Base-by-base conservation (phyloP, 768 basidiomycete species). In the Leucocoprinus leucothites region DNA sequence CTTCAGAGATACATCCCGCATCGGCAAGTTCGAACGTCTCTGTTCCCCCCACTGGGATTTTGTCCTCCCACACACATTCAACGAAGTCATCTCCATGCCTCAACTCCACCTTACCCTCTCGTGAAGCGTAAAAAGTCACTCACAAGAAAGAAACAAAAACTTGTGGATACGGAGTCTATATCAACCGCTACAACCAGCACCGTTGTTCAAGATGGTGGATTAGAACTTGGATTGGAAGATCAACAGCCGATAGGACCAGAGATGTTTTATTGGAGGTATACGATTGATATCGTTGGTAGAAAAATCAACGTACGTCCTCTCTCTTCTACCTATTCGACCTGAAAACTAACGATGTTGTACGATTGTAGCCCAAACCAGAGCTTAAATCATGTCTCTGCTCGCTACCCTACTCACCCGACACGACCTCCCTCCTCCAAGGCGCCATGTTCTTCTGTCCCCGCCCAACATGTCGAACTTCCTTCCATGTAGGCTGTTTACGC, bases 361-460 rank as follows among this genome's bases (percentile, higher is more conserved):
- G 16, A 9, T 38, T 9, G 25, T 11, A 84, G 80, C 80, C 79
- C 11, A 75, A 72, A 59, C 76, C 71, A 0, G 64, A 69, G 0
- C 48, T 61, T 0, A 45, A 49, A 11, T 70, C 75, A 0, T 86
- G 84, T 51, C 59, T 72, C 3, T 86, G 85, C 66, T 58, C 58
- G 11, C 40, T 64, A 2, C 75, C 78, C 0, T 86, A 85, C 59
- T 69, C 68, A 25, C 79, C 82, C 0, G 71, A 77, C 47, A 60
- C 69, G 40, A 21, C 62, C 38, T 45, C 64, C 22, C 38, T 49
- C 19, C 53, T 61, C 1, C 24, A 48, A 6, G 59, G 62, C 4
- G 36, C 79, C 6, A 81, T 81, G 68, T 81, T 85, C 51, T 82
- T 82, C 51, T 86, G 85, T 60, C 82, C 83, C 0, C 75, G 79